Base-by-base conservation (phyloP, 1,284 basidiomycete species). In the Clitocybe nebularis region DNA sequence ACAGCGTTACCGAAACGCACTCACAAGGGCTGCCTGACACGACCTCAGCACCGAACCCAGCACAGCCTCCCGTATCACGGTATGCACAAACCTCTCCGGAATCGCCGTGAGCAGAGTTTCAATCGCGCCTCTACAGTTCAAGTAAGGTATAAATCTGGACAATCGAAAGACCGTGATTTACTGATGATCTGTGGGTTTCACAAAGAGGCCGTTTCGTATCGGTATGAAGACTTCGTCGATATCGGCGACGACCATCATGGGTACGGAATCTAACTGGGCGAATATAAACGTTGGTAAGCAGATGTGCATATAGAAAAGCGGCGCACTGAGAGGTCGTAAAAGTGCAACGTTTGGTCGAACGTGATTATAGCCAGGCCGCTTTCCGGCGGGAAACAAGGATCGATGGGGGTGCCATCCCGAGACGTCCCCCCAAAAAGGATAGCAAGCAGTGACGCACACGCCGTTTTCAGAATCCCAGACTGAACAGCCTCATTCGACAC, bases 161-260 rank as follows among this genome's bases (percentile, higher is more conserved):
- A 43, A 33, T 30, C 17, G 21, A 7, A 38, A 5, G 28, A n/a
- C 19, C 33, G 29, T n/a, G 23, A 33, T 38, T 46, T 53, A 89
- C 86, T 80, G 74, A 32, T 81, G 85, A 45, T 84, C 77, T 46
- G 62, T 58, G 1, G 92, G 86, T 51, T 93, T 80, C 5, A 88
- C 93, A 46, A 98, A 87, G 34, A 96, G 72, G 1, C 86, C 87
- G 8, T 75, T 69, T 24, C 71, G 74, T 24, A 94, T 66, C 0
- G 96, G 96, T 2, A 91, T 67, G 62, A 95, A 99, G 20, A 93
- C 84, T 53, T 99, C 96, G 17, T 94, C 81, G 24, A 98, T 69
- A 59, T 99, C 96, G 0, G 89, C 72, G 4, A 98, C 80, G 30
- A 99, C 80, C 29, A 95, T 72, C 75, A 96, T 89, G 39, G 81